Percentiles rank a stretch among this genome's conserved stretches.
Evolutionary conservation across 352 stramenopile genomes (phyloP).

Genomic region (Pythium myriotylum): DNA sequence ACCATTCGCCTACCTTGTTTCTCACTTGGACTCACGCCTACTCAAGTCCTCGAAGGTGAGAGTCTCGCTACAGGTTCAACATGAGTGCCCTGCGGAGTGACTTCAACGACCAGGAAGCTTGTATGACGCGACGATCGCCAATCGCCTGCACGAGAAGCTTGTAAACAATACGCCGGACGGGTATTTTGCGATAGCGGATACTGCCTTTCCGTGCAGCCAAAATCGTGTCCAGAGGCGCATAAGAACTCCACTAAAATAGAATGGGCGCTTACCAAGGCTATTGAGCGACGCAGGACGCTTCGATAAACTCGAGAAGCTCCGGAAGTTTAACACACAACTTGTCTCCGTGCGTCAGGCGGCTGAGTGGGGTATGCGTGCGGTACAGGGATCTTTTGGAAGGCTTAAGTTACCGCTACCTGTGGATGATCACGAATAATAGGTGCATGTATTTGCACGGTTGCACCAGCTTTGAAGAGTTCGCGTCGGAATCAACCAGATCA

Average conservation of each 20-base stretch:
- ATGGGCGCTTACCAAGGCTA: no score
- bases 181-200: conserved; percentile 26
- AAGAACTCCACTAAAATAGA: conserved; percentile 8
- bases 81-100: no score
- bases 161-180: conserved; percentile 8
- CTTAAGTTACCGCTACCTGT: conserved; percentile 25
- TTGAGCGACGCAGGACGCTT: no score
- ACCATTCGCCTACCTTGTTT: no score
- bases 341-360: conserved; percentile 25
- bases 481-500: conserved; percentile 30
- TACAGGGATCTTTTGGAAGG: conserved; percentile 26
- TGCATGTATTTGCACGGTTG: conserved; percentile 11
- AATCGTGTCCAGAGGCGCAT: conserved; percentile 5
- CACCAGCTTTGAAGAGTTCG: conserved; percentile 21
- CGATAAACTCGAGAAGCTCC: conserved; percentile 7
- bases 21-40: no score
- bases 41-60: no score
- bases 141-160: conserved; percentile 19
- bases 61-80: no score
- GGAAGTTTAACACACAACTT: conserved; percentile 15
- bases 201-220: conserved; percentile 20
- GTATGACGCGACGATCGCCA: conserved; percentile 23
- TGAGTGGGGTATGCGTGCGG: conserved; percentile 23
- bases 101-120: conserved; percentile 26
- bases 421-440: conserved; percentile 10